Conservation (phyloP, 805 yeast species). For the Schwanniomyces sp. region DNA sequence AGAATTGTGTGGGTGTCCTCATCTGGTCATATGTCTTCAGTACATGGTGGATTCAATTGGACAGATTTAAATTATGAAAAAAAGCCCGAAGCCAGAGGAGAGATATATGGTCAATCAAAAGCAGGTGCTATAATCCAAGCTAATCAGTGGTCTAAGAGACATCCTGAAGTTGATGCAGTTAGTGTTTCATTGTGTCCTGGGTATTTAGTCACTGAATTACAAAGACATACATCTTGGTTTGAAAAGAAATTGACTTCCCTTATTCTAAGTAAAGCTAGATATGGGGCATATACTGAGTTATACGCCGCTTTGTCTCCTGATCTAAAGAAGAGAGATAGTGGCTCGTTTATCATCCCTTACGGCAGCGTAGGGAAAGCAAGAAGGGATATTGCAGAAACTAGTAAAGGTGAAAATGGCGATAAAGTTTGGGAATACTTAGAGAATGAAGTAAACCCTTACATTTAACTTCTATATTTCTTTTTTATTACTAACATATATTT, state of each 20-base stretch:
- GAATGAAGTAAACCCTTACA: slow-evolving; percentile 6
- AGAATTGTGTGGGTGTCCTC: slow-evolving; percentile 48
- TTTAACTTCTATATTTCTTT: not conserved
- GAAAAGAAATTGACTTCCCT: slow-evolving; percentile 10
- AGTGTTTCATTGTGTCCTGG: slow-evolving; percentile 45
- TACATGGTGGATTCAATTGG: slow-evolving; percentile 28
- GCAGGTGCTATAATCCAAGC: slow-evolving; percentile 19
- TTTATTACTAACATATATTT: too few species aligned
- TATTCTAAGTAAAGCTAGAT: slow-evolving; percentile 13
- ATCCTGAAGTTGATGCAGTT: slow-evolving; percentile 17
- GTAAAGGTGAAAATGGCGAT: slow-evolving; percentile 30
- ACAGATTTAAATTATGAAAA: slow-evolving; percentile 28
- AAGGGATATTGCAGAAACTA: slow-evolving; percentile 31
- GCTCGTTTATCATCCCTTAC: slow-evolving; percentile 38
- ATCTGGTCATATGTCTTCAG: slow-evolving; percentile 16
- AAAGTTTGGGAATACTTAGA: slow-evolving; percentile 37
- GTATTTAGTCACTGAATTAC: slow-evolving; percentile 30
- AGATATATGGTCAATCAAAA: slow-evolving; percentile 44
- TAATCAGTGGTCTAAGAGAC: not conserved
- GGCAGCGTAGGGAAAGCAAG: slow-evolving; percentile 28
- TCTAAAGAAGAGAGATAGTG: slow-evolving; percentile 27
- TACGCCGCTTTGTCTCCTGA: slow-evolving; percentile 43
- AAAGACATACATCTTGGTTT: slow-evolving; percentile 19
- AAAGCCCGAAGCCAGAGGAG: not conserved
- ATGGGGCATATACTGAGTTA: slow-evolving; percentile 47